Evolutionary conservation across 2,329 filamentous ascomycete genomes (phyloP), one percentile per base, ranked within the genome.

Genomic region (Dendrostoma leiphaemia): DNA sequence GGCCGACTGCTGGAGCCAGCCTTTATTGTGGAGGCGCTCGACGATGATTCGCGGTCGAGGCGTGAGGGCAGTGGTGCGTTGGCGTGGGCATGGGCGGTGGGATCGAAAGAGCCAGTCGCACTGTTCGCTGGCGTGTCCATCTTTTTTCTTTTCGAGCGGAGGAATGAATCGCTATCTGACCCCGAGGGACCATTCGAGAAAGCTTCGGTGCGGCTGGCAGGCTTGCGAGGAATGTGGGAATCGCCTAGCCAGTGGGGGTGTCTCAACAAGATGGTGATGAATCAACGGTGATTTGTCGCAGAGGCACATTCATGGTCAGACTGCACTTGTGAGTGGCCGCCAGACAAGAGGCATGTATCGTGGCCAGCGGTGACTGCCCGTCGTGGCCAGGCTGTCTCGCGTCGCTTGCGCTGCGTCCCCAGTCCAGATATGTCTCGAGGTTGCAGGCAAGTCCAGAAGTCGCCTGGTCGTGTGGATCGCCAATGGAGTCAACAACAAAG

Each of bases 111-210:
- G 63, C 64, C 64, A 61, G 65, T 64, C 57, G 63, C 60, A 51
- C 61, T 64, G 61, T 58, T 65, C 56, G 62, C 58, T 63, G 69
- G 63, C 62, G 63, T 68, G 67, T 71, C 68, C 69, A 72, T 72
- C 59, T 52, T 57, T 46, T 46, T 46, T 13, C 13, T 31, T 19
- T 28, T 28, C 34, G 59, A 54, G 57, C 61, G 53, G 34, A 47
- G 49, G 48, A 47, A 32, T 40, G 44, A 26, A 40, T 43, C 9
- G 23, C 29, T 38, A 23, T 34, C 29, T 43, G 51, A 35, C n/a
- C n/a, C n/a, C n/a, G 26, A 44, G 23, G 31, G 45, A 47, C 43
- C 51, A 57, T 51, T 34, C 51, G 51, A 48, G 29, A 48, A 17
- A 28, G n/a, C n/a, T 32, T 34, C 19, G 38, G 26, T 28, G 48